Evolutionary conservation across 2,329 filamentous ascomycete species (phyloP), one percentile per base, ranked within the genome.

Genomic region (Helminthosporium solani): DNA sequence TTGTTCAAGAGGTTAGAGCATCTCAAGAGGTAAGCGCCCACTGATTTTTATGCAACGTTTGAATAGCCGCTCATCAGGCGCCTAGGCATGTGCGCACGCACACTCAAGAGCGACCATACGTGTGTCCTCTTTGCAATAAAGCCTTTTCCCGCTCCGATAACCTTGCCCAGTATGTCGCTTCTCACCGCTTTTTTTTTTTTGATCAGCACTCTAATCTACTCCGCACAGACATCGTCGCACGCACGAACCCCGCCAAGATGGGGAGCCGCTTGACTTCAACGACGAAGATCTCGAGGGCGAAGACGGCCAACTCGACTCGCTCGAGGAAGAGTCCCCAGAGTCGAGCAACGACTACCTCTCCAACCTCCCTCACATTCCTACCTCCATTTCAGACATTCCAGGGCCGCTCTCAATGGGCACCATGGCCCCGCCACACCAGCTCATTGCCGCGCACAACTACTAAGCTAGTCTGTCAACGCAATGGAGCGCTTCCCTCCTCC

Each of bases 1-100:
- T 82, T 96, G 52, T 99, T 99, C 82, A 99, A 99, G 85, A 86
- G 94, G 73, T 83, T 99, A 78, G 94, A 99, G 78, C 94, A 99
- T 77, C 84, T 99, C 67, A 99, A 99, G 82, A 86, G 92, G 90
- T 95, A 89, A 84, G 87, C 78, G 67, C 66, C 58, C 63, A 62
- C 61, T 50, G 68, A 20, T 16, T 68, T 65, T 70, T 50, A 54
- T 61, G 42, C 50, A 50, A 56, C 63, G 60, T 63, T 62, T 58
- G 64, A 77, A 70, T 75, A 75, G 70, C 73, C 76, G 75, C 78
- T 72, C 64, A 72, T 55, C 56, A 67, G 66, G 69, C 73, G 72
- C 69, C 62, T 81, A 95, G 91, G 81, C 94, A 99, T 77, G 94
- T 99, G 73, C 88, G 94, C 76, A 99, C 94, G 66, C 94, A 99